Percentiles rank a stretch among this genome's conserved stretches.
phyloP scores from a whole-genome alignment of 495 filamentous ascomycete species.

The Friedmanniomyces simplex region DNA sequence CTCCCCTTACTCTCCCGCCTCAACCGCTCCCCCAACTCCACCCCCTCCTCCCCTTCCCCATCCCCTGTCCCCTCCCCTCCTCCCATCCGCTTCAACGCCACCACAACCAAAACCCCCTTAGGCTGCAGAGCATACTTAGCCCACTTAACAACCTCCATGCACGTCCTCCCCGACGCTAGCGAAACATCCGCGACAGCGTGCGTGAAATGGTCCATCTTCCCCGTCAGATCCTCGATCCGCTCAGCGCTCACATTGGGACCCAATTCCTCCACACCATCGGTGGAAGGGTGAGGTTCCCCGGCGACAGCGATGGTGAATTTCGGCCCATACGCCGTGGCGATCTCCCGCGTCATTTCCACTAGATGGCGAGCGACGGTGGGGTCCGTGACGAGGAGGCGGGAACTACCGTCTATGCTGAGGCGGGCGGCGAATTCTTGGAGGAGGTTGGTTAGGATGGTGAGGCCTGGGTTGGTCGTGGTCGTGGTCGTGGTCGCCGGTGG shows the following conservation, averaged over 20 bases:
- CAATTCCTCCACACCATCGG: background rate
- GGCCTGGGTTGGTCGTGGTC: background rate
- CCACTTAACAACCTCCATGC: constrained; percentile 12
- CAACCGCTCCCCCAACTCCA: constrained; percentile 7
- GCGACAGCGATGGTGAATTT: constrained; percentile 9
- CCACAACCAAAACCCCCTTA: constrained; percentile 14
- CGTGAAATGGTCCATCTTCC: constrained; percentile 16
- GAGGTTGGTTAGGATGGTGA: constrained; percentile 4
- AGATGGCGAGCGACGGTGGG: constrained; percentile 3
- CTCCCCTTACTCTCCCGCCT: constrained; percentile 7
- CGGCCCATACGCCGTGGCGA: constrained; percentile 13
- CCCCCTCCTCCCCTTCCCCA: no score
- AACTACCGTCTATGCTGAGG: constrained; percentile 10
- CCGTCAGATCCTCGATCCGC: background rate
- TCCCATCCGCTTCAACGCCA: constrained; percentile 3
- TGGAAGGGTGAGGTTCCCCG: background rate
- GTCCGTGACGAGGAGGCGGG: constrained; percentile 12
- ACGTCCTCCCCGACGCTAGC: constrained; percentile 7
- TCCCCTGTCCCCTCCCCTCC: no score
- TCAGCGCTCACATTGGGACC: background rate
- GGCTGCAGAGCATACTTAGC: constrained; percentile 14
- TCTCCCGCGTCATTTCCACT: background rate
- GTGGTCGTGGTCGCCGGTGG: background rate
- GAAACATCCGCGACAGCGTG: constrained; percentile 14
- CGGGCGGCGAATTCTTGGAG: constrained; percentile 7